Conservation (phyloP, 2,329 filamentous ascomycete species). For the Scedosporium dehoogii region DNA sequence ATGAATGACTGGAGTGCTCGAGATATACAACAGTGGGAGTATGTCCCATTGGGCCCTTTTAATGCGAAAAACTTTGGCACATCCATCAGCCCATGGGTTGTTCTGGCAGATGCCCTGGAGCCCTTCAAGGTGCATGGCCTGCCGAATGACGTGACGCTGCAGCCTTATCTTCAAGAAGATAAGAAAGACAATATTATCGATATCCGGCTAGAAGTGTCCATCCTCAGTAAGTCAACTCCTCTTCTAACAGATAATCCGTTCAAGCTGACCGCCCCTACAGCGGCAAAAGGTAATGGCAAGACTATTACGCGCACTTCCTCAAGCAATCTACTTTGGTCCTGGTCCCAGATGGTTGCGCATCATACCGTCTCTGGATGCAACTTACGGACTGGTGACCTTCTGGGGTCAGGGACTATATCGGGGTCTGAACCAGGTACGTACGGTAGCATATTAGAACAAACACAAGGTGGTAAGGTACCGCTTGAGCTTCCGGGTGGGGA, state of each 20-base stretch:
- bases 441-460: constrained; percentile 66
- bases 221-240: too few species aligned
- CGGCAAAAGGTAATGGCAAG: neutral
- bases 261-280: constrained; percentile 21
- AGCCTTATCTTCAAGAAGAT: constrained; percentile 46
- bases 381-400: constrained; percentile 61
- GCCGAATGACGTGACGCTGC: constrained; percentile 23
- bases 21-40: constrained; percentile 44
- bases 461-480: constrained; percentile 51
- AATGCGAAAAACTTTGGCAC: constrained; percentile 48
- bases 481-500: too few species aligned
- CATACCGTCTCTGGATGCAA: constrained; percentile 71
- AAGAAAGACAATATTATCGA: constrained; percentile 23
- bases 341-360: constrained; percentile 75
- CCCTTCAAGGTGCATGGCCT: constrained; percentile 6
- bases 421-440: constrained; percentile 54
- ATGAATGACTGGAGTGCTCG: constrained; percentile 51
- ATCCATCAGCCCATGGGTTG: constrained; percentile 45
- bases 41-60: constrained; percentile 46
- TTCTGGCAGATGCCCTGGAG: constrained; percentile 41
- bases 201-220: constrained; percentile 19
- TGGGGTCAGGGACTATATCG: constrained; percentile 68
- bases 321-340: constrained; percentile 59
- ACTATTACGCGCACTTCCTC: constrained; percentile 24
- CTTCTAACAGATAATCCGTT: constrained; percentile 13